Conservation (phyloP, 306 rosid genomes). For the Fragaria ananassa region DNA sequence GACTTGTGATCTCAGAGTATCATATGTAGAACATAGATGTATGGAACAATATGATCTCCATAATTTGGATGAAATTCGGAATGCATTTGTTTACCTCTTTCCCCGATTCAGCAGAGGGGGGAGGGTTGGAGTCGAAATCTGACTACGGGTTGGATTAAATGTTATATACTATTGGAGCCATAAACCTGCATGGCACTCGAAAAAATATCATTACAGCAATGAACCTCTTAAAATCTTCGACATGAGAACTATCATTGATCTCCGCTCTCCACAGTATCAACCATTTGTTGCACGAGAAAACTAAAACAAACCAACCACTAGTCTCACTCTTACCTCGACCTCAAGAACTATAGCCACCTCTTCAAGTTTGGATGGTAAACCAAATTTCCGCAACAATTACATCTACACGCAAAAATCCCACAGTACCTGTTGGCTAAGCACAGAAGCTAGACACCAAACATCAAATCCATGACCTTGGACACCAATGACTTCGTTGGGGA, state of each 20-base stretch:
- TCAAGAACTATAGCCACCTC: not conserved
- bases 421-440: not conserved
- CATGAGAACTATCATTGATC: not conserved
- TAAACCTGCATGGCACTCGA: not conserved
- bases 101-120: not conserved
- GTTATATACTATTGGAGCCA: not conserved
- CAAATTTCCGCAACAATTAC: conserved; percentile 27
- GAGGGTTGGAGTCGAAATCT: not conserved
- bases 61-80: not conserved
- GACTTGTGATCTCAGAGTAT: not conserved
- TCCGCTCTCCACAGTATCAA: not conserved
- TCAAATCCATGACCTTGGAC: conserved; percentile 83
- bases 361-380: conserved; percentile 16
- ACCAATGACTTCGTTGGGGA: conserved; percentile 89
- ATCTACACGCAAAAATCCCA: conserved; percentile 28
- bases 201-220: not conserved
- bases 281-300: not conserved
- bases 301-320: not conserved
- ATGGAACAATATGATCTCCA: not conserved
- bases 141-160: not conserved
- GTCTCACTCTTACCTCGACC: conserved; percentile 3
- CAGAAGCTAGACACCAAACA: conserved; percentile 78
- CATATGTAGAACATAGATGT: not conserved
- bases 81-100: not conserved
- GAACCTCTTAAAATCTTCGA: not conserved